Evolutionary conservation across 2,329 filamentous ascomycete species (phyloP).

Genomic region (Cercospora citrullina): DNA sequence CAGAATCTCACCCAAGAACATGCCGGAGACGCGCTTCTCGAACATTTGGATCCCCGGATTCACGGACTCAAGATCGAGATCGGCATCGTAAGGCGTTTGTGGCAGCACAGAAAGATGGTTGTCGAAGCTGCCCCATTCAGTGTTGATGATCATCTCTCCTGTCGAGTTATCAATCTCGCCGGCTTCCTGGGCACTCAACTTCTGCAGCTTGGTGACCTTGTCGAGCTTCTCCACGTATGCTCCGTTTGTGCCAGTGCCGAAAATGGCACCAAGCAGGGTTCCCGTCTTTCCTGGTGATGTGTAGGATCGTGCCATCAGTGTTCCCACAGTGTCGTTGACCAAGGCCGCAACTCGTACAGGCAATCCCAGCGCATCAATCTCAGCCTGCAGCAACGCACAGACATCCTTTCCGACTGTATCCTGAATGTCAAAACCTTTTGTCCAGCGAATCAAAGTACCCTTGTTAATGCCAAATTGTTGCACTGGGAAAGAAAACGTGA

Average conservation of each 20-base stretch:
- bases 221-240: slow-evolving; percentile 91
- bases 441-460: slow-evolving; percentile 92
- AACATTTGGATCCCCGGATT: slow-evolving; percentile 98
- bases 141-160: slow-evolving; percentile 96
- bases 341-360: slow-evolving; percentile 94
- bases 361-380: slow-evolving; percentile 82
- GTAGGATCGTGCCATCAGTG: slow-evolving; percentile 95
- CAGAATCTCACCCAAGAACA: slow-evolving; percentile 96
- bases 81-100: slow-evolving; percentile 76
- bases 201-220: slow-evolving; percentile 75
- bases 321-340: slow-evolving; percentile 97
- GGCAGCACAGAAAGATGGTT: slow-evolving; percentile 88
- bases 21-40: slow-evolving; percentile 95
- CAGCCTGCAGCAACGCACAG: slow-evolving; percentile 81
- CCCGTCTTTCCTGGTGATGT: slow-evolving; percentile 83
- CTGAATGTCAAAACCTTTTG: slow-evolving; percentile 96
- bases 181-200: slow-evolving; percentile 42
- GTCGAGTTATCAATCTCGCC: slow-evolving; percentile 73
- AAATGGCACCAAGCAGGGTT: slow-evolving; percentile 92
- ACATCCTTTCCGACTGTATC: slow-evolving; percentile 94
- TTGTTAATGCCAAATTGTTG: slow-evolving; percentile 94
- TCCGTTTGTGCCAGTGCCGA: slow-evolving; percentile 95
- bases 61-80: slow-evolving; percentile 74
- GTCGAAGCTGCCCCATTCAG: slow-evolving; percentile 98
- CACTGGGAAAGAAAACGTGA: slow-evolving; percentile 97